Percentiles rank a stretch among this genome's conserved stretches.
These are phyloP conservation scores for Extremus antarcticus DNA, from an alignment of 495 filamentous ascomycete genomes.

Conservation along the genomic window DNA sequence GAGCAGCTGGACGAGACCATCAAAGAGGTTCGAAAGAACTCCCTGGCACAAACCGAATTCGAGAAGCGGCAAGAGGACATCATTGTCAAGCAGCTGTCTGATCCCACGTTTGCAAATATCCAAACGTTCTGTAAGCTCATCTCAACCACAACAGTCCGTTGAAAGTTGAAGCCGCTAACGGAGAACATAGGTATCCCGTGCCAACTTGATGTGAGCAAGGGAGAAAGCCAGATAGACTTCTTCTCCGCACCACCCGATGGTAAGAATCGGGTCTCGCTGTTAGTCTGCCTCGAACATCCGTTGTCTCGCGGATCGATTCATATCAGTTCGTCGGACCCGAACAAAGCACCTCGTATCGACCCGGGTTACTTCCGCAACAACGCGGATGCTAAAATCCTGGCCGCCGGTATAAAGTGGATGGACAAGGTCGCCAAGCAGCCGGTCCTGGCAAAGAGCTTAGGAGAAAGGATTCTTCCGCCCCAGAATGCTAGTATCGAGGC, in stretches of 20 bases:
- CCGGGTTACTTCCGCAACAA: slow-evolving; percentile 21
- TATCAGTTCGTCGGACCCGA: slow-evolving; percentile 21
- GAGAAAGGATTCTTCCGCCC: slow-evolving; percentile 16
- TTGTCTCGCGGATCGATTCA: slow-evolving; percentile 21
- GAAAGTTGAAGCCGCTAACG: too few species aligned
- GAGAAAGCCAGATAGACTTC: slow-evolving; percentile 18
- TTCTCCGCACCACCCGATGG: slow-evolving; percentile 18
- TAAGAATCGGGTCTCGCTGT: slow-evolving; percentile 17
- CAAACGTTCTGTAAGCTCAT: slow-evolving; percentile 22
- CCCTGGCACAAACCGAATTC: slow-evolving; percentile 21
- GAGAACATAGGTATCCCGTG: slow-evolving; percentile 12
- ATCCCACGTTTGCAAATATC: slow-evolving; percentile 21
- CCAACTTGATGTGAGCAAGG: slow-evolving; percentile 20
- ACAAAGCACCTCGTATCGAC: slow-evolving; percentile 17
- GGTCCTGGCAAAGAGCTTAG: slow-evolving; percentile 17
- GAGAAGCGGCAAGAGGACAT: slow-evolving; percentile 24
- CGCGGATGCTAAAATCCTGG: slow-evolving; percentile 19
- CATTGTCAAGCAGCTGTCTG: slow-evolving; percentile 17
- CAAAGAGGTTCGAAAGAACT: slow-evolving; percentile 20
- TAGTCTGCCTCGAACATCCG: slow-evolving; percentile 23
- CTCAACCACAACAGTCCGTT: too few species aligned
- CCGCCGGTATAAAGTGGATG: slow-evolving; percentile 20
- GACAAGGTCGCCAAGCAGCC: slow-evolving; percentile 20
- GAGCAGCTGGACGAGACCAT: slow-evolving; percentile 21
- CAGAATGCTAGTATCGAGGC: slow-evolving; percentile 12